Base-by-base conservation (phyloP, 2,329 filamentous ascomycete species). In the Esteya vermicola region DNA sequence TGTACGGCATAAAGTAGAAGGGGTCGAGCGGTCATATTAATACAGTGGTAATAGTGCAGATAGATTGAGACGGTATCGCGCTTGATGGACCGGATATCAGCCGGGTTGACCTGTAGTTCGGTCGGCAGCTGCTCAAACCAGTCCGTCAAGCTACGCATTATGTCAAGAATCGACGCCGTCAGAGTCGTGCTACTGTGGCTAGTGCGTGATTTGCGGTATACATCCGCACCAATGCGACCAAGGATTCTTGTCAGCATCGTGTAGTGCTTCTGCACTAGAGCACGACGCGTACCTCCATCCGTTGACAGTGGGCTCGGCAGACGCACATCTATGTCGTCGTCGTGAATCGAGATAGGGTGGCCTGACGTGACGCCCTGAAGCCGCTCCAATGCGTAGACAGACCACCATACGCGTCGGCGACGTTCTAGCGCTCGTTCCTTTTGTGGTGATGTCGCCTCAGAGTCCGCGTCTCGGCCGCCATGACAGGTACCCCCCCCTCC, bases 21-120 rank as follows among this genome's bases (percentile, higher is more conserved):
- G 4, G 39, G 39, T 2, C 39, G 39, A 6, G 39, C 39, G 2
- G 39, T 40, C 39, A 40, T 31, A 20, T 40, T 40, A 33, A 40
- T 36, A 33, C 39, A 40, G 25, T 40, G 39, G 27, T 40, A 40
- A 28, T 40, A 40, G 39, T 40, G 39, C 33, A 40, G 33, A 21
- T 40, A 40, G 19, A 40, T 40, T 4, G 23, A 31, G 14, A 40
- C 39, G 2, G 27, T 20, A 14, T 40, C 39, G 25, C 39, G 39
- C 7, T 20, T 2, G 20, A 36, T 32, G 30, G 9, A 4, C 6
- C 3, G 23, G 33, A 36, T 28, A n/a, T 14, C 2, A 10, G 12
- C 9, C 4, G 33, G 3, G 7, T 40, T 27, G 9, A 40, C 33
- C 9, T 20, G 38, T 8, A 40, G 9, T 3, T 35, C 32, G 23